Conservation (phyloP, 2,329 filamentous ascomycete genomes). For the Penicillium oxalicum region DNA sequence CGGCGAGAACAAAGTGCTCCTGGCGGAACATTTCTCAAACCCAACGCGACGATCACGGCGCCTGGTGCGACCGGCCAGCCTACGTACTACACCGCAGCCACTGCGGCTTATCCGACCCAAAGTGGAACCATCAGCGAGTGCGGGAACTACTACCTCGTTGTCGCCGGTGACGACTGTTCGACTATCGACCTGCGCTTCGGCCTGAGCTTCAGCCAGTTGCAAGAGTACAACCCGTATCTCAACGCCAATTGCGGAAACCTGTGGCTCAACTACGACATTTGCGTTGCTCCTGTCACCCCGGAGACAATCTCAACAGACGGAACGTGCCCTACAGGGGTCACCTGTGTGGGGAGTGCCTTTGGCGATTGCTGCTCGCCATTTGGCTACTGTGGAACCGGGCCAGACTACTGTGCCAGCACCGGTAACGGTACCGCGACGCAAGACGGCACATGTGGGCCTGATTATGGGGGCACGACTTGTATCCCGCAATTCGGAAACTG, state of each 20-base stretch:
- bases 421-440: neutral
- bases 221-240: neutral
- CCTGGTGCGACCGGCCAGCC: neutral
- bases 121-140: neutral
- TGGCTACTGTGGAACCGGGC: neutral
- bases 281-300: neutral
- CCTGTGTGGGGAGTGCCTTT: neutral
- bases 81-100: slow-evolving; percentile 1
- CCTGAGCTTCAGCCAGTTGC: slow-evolving; percentile 1
- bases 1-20: neutral
- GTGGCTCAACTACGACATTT: slow-evolving; percentile 2
- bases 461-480: slow-evolving; percentile 1
- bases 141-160: neutral
- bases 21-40: neutral
- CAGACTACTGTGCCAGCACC: neutral
- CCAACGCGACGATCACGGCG: neutral
- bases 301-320: neutral
- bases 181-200: neutral
- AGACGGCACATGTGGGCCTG: slow-evolving; percentile 1
- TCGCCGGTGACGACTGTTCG: neutral
- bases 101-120: slow-evolving; percentile 1
- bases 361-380: slow-evolving; percentile 1
- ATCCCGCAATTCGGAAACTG: neutral
- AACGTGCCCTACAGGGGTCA: neutral
- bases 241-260: neutral